Conservation (phyloP, 2,329 filamentous ascomycete species). For the Aspergillus fumigatiaffinis region DNA sequence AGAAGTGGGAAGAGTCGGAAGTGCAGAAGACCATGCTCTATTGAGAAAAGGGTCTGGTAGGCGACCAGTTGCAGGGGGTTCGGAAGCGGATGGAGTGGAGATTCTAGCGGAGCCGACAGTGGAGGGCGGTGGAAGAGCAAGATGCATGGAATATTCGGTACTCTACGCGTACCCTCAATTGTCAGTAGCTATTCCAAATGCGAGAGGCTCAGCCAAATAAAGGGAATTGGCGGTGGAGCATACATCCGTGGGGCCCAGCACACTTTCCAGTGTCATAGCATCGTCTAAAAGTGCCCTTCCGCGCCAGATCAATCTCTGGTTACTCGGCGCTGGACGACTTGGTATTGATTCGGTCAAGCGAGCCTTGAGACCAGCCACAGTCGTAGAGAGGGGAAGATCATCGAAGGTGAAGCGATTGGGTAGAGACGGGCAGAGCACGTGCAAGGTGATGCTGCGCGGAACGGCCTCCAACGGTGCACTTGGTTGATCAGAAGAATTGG, state of each 20-base stretch:
- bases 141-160: constrained; percentile 35
- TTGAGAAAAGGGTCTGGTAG: neutral
- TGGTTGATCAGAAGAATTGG: constrained; percentile 1
- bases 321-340: constrained; percentile 40
- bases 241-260: constrained; percentile 51
- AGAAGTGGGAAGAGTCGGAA: neutral
- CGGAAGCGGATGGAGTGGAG: neutral
- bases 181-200: constrained; percentile 3
- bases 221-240: constrained; percentile 14
- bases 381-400: constrained; percentile 37
- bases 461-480: neutral
- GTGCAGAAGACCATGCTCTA: neutral
- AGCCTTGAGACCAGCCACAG: constrained; percentile 50
- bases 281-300: constrained; percentile 52
- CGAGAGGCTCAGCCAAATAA: neutral
- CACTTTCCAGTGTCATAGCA: constrained; percentile 44
- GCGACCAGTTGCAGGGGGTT: neutral
- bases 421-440: constrained; percentile 41
- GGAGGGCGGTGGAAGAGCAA: constrained; percentile 40
- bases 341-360: constrained; percentile 50
- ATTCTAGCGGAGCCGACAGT: constrained; percentile 7
- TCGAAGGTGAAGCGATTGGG: constrained; percentile 36
- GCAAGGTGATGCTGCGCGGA: constrained; percentile 25
- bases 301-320: constrained; percentile 57
- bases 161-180: constrained; percentile 12